phyloP scores from a whole-genome alignment of 768 basidiomycete genomes.

The Trametes cubensis region DNA sequence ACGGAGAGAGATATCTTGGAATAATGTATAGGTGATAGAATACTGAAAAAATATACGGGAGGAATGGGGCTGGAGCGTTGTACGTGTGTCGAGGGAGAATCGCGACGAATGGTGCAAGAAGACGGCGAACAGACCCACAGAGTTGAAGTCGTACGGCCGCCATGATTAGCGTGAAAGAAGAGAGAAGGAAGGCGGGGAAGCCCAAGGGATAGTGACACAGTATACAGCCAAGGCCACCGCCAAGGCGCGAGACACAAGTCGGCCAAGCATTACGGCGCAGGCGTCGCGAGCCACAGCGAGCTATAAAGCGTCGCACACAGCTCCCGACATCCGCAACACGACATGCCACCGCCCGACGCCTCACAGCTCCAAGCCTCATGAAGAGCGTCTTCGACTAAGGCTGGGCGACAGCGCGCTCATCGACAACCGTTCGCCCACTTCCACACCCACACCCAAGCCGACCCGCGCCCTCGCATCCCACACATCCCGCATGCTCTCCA shows the following conservation, averaged over 20 bases:
- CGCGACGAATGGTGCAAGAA: neutral
- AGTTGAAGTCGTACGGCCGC: neutral
- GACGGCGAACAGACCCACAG: neutral
- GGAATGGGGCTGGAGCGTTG: neutral
- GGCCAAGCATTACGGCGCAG: slow-evolving; percentile 6
- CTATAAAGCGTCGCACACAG: neutral
- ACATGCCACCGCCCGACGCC: neutral
- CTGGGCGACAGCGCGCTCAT: slow-evolving; percentile 6
- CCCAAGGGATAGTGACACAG: neutral
- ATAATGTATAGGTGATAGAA: slow-evolving; percentile 11
- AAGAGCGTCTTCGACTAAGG: slow-evolving; percentile 15
- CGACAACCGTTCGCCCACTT: neutral
- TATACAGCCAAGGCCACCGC: neutral
- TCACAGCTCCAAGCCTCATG: neutral
- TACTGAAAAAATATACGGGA: neutral
- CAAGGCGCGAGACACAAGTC: neutral
- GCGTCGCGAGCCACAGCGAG: neutral
- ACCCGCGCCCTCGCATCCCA: slow-evolving; percentile 18
- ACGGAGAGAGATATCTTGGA: neutral
- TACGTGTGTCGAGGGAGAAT: neutral
- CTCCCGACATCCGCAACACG: neutral
- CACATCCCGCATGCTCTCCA: slow-evolving; percentile 17
- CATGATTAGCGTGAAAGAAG: neutral
- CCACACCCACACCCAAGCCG: slow-evolving; percentile 1
- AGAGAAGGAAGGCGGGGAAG: neutral